Percentiles rank a stretch among this genome's conserved stretches.
Evolutionary conservation across 768 basidiomycete genomes (phyloP).

Genomic region (Coprinopsis cinerea): DNA sequence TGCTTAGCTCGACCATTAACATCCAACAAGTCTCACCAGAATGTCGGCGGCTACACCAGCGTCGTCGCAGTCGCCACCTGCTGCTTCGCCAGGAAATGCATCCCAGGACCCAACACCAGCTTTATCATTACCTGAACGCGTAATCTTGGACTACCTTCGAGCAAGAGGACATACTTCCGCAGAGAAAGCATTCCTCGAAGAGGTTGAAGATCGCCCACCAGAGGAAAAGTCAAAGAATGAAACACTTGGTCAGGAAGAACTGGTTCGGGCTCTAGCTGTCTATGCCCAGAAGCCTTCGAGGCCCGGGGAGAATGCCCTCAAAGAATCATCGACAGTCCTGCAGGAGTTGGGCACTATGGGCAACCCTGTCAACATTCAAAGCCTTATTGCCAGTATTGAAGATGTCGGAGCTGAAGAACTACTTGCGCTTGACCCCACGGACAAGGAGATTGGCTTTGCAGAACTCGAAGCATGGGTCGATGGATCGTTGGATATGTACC

Average conservation of each 20-base stretch:
- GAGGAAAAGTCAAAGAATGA: constrained; percentile 40
- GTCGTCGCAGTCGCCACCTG: constrained; percentile 42
- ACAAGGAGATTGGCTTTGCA: constrained; percentile 80
- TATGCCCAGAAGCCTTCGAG: constrained; percentile 64
- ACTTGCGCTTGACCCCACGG: constrained; percentile 73
- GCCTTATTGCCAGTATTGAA: constrained; percentile 71
- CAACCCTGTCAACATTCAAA: constrained; percentile 68
- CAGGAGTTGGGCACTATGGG: constrained; percentile 66
- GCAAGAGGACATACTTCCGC: constrained; percentile 40
- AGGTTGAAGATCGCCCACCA: constrained; percentile 37
- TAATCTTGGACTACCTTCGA: constrained; percentile 44
- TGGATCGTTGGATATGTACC: constrained; percentile 87
- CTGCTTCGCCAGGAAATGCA: constrained; percentile 41
- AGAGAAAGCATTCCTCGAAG: constrained; percentile 44
- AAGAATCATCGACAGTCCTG: constrained; percentile 58
- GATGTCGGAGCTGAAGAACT: constrained; percentile 78
- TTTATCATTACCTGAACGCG: constrained; percentile 33
- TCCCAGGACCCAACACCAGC: constrained; percentile 30
- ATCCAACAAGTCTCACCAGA: background rate
- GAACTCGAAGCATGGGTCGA: constrained; percentile 88
- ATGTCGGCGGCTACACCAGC: constrained; percentile 48
- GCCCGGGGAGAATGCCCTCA: constrained; percentile 65
- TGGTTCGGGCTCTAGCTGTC: constrained; percentile 53
- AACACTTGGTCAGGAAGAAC: constrained; percentile 41
- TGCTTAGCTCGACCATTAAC: too few species aligned